phyloP scores from a whole-genome alignment of 345 rosid species.

The Eutrema yunnanense region DNA sequence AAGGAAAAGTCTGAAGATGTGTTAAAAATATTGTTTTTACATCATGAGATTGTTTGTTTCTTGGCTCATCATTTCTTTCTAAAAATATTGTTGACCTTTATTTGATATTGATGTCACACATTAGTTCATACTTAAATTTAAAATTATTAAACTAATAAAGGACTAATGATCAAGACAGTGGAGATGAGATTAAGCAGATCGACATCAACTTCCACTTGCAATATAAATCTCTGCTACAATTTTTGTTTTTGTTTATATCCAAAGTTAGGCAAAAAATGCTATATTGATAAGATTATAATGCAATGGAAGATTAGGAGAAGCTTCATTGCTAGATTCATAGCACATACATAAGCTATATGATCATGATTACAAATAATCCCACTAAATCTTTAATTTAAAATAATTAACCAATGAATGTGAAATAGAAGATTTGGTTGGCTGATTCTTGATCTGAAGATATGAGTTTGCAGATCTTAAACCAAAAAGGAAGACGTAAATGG shows the following conservation, averaged over 20 bases:
- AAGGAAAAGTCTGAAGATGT: background rate
- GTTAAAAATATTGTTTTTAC: background rate
- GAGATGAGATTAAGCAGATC: background rate
- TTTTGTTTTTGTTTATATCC: background rate
- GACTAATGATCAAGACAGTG: slow-evolving; percentile 18
- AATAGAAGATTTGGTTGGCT: slow-evolving; percentile 21
- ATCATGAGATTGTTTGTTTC: slow-evolving; percentile 3
- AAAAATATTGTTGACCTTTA: background rate
- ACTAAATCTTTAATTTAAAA: slow-evolving; percentile 3
- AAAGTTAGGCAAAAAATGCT: slow-evolving; percentile 24
- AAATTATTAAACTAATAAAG: background rate
- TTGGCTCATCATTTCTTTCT: background rate
- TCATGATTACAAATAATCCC: slow-evolving; percentile 9
- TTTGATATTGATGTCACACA: background rate
- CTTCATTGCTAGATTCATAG: slow-evolving; percentile 25
- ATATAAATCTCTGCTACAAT: background rate
- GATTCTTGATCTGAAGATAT: background rate
- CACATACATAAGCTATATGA: slow-evolving; percentile 15
- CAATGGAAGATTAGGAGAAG: slow-evolving; percentile 10
- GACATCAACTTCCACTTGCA: slow-evolving; percentile 29
- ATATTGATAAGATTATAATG: slow-evolving; percentile 14
- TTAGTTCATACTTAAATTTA: background rate
- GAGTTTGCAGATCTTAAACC: background rate
- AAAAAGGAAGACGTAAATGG: background rate
- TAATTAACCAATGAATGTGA: slow-evolving; percentile 9